Conservation (phyloP, 805 yeast species). For the Candida cerambycidarum region DNA sequence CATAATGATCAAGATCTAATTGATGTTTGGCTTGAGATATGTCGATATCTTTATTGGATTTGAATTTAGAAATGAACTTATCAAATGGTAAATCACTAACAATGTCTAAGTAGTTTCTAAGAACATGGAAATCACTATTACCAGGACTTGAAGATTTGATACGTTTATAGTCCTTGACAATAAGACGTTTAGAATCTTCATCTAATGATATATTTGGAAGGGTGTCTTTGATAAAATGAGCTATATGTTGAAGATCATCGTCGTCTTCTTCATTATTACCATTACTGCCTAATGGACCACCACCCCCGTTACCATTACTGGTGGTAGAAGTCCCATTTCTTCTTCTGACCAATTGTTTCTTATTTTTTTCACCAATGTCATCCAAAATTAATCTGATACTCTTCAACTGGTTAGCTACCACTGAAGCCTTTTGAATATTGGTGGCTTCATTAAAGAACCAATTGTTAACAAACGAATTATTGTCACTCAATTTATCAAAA, state of each 20-base stretch:
- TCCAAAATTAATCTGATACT: slow-evolving; percentile 51
- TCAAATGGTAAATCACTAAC: slow-evolving; percentile 68
- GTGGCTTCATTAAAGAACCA: slow-evolving; percentile 52
- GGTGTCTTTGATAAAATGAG: slow-evolving; percentile 35
- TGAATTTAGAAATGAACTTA: slow-evolving; percentile 28
- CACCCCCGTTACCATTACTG: slow-evolving; percentile 34
- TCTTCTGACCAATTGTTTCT: slow-evolving; percentile 24
- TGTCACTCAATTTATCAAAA: slow-evolving; percentile 33
- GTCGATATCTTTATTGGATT: slow-evolving; percentile 47
- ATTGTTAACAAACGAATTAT: slow-evolving; percentile 37
- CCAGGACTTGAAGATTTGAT: slow-evolving; percentile 46
- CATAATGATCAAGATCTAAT: slow-evolving; percentile 44
- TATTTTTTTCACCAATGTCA: slow-evolving; percentile 35
- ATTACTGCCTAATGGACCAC: slow-evolving; percentile 35
- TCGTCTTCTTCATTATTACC: slow-evolving; percentile 32
- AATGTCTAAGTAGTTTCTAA: slow-evolving; percentile 63
- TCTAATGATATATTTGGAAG: slow-evolving; percentile 36
- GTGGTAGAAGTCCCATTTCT: slow-evolving; percentile 18
- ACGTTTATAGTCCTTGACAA: slow-evolving; percentile 53
- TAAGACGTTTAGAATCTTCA: slow-evolving; percentile 39
- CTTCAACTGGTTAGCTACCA: slow-evolving; percentile 56
- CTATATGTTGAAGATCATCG: slow-evolving; percentile 39
- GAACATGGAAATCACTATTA: slow-evolving; percentile 62
- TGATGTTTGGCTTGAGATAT: slow-evolving; percentile 41
- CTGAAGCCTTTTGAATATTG: slow-evolving; percentile 50